Conservation (phyloP, 768 basidiomycete genomes). For the Clavaria fumosa region DNA sequence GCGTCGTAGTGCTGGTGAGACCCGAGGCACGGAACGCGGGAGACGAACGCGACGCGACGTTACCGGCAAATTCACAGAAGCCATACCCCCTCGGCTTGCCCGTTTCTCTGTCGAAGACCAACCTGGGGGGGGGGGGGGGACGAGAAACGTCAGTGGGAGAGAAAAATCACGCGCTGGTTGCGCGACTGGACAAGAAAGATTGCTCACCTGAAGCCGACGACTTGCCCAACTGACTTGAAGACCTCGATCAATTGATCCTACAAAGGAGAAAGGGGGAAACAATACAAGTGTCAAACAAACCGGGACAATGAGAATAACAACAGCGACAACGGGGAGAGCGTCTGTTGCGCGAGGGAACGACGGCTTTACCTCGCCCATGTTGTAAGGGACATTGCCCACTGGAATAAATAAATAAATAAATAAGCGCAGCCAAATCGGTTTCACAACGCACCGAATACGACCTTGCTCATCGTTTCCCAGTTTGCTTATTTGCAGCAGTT, state of each 20-base stretch:
- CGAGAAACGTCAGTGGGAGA: background rate
- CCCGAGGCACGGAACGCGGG: constrained; percentile 6
- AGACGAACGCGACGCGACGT: too few species aligned
- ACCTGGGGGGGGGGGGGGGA: constrained; percentile 25
- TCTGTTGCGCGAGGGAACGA: too few species aligned
- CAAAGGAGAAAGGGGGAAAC: too few species aligned
- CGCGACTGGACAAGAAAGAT: too few species aligned
- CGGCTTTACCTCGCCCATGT: constrained; percentile 68
- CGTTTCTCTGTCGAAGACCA: constrained; percentile 85
- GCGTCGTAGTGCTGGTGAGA: too few species aligned
- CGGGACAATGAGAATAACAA: too few species aligned
- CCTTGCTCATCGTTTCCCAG: constrained; percentile 38
- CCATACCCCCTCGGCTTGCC: constrained; percentile 91
- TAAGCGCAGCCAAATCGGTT: background rate
- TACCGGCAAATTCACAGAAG: constrained; percentile 87
- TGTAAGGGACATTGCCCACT: constrained; percentile 88
- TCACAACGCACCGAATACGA: constrained; percentile 46
- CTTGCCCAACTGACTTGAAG: constrained; percentile 79
- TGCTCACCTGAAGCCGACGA: constrained; percentile 80
- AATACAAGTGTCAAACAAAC: too few species aligned
- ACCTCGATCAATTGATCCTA: constrained; percentile 79
- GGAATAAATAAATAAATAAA: constrained; percentile 4
- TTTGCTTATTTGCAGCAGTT: background rate
- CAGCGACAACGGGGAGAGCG: too few species aligned
- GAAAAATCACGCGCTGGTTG: constrained; percentile 8